Percentiles rank a stretch among this genome's conserved stretches.
Conservation (phyloP, 805 yeast species). For the Groenewaldozyma tartarivorans region DNA sequence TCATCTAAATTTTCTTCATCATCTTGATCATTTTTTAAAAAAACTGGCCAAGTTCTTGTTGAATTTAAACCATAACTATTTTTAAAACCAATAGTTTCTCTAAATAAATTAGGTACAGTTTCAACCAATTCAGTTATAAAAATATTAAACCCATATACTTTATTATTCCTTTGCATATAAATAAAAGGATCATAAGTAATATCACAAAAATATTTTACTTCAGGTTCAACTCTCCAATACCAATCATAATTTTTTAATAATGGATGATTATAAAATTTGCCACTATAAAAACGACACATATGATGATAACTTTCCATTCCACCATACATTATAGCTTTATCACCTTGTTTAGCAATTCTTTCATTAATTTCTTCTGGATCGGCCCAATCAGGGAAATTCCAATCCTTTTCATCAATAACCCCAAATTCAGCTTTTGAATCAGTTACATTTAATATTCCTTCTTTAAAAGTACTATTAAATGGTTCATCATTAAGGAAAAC, state of each 20-base stretch:
- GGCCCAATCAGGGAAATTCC: slow-evolving; percentile 58
- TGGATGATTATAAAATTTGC: slow-evolving; percentile 72
- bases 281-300: slow-evolving; percentile 92
- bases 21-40: slow-evolving; percentile 30
- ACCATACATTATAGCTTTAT: slow-evolving; percentile 77
- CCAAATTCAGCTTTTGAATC: slow-evolving; percentile 67
- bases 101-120: slow-evolving; percentile 74
- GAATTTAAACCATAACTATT: slow-evolving; percentile 38
- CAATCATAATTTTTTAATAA: slow-evolving; percentile 63
- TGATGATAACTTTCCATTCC: slow-evolving; percentile 74
- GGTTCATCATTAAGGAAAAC: slow-evolving; percentile 76
- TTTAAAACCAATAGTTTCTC: slow-evolving; percentile 59
- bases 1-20: slow-evolving; percentile 8
- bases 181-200: slow-evolving; percentile 83
- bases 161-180: slow-evolving; percentile 61
- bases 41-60: slow-evolving; percentile 62
- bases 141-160: slow-evolving; percentile 79
- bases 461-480: slow-evolving; percentile 56
- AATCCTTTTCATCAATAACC: slow-evolving; percentile 41
- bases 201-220: slow-evolving; percentile 83
- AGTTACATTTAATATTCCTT: slow-evolving; percentile 42
- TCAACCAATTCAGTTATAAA: slow-evolving; percentile 67
- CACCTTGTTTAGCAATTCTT: slow-evolving; percentile 65
- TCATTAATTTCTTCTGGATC: slow-evolving; percentile 42
- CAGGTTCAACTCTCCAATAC: slow-evolving; percentile 97